These are phyloP conservation scores for Ceratocystis lukuohia DNA, from an alignment of 2,329 filamentous ascomycete species.

Conservation along the genomic window DNA sequence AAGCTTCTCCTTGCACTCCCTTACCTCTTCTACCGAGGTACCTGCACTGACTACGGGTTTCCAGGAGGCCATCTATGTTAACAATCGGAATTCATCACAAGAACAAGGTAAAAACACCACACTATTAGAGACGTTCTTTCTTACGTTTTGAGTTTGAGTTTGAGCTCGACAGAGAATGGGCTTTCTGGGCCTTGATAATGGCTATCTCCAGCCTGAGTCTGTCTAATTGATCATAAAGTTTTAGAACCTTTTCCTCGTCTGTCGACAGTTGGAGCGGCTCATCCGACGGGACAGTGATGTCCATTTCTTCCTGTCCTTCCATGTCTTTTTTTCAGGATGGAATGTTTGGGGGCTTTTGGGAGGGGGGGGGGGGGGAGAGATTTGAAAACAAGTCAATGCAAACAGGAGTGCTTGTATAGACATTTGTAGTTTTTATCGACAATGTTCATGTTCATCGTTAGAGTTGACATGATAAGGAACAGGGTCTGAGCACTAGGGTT, in stretches of 20 bases:
- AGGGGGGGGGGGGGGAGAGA: neutral
- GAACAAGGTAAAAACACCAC: neutral
- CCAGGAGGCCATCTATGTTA: neutral
- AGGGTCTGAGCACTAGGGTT: too few relatives aligned
- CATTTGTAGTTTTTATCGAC: too few relatives aligned
- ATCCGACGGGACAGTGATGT: conserved; percentile 2
- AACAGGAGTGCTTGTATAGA: neutral
- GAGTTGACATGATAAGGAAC: too few relatives aligned
- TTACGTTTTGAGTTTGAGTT: conserved; percentile 11
- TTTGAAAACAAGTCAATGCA: neutral
- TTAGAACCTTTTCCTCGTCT: conserved; percentile 51
- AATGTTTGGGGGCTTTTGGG: neutral
- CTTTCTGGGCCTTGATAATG: conserved; percentile 39
- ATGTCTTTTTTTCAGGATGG: neutral
- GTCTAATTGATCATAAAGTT: conserved; percentile 57
- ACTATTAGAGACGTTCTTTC: neutral
- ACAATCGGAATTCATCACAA: neutral
- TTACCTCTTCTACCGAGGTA: conserved; percentile 37
- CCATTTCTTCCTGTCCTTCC: conserved; percentile 12
- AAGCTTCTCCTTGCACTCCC: conserved; percentile 49
- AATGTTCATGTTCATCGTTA: too few relatives aligned
- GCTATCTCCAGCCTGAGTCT: conserved; percentile 60
- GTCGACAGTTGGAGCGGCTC: conserved; percentile 44
- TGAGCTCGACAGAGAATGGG: conserved; percentile 18
- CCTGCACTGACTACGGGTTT: conserved; percentile 21